These are phyloP conservation scores for Neurospora sp. DNA, from an alignment of 2,329 filamentous ascomycete genomes.

Conservation along the genomic window DNA sequence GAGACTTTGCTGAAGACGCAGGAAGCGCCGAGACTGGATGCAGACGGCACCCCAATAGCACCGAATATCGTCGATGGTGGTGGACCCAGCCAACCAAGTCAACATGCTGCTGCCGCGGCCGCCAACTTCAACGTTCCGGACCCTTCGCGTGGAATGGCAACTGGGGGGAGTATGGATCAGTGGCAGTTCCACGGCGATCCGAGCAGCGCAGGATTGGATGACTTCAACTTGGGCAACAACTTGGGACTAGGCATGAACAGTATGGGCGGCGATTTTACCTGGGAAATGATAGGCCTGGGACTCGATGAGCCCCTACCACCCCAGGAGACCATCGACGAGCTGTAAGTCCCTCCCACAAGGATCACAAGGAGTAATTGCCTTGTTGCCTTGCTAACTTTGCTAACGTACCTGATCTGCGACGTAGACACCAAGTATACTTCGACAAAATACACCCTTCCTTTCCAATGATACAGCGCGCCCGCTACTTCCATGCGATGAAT, in stretches of 20 bases:
- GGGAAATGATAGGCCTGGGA: constrained; percentile 62
- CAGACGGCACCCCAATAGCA: constrained; percentile 28
- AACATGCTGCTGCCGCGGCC: constrained; percentile 23
- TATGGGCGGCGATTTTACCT: constrained; percentile 53
- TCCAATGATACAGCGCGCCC: constrained; percentile 81
- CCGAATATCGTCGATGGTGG: constrained; percentile 21
- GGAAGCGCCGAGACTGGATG: constrained; percentile 35
- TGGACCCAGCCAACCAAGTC: constrained; percentile 19
- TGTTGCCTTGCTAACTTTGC: not conserved
- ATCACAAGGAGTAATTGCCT: not conserved
- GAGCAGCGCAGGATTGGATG: constrained; percentile 39
- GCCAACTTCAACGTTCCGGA: constrained; percentile 34
- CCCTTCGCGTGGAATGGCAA: constrained; percentile 36
- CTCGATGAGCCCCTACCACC: constrained; percentile 50
- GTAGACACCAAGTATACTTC: constrained; percentile 75
- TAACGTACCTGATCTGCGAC: constrained; percentile 4
- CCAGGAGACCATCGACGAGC: constrained; percentile 64
- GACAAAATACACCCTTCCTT: constrained; percentile 78
- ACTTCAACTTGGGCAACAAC: constrained; percentile 45
- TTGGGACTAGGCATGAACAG: constrained; percentile 41
- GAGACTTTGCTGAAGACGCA: constrained; percentile 83
- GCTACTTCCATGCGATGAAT: constrained; percentile 83
- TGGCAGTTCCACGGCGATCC: constrained; percentile 49
- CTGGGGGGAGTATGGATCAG: constrained; percentile 39
- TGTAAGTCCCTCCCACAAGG: constrained; percentile 41